These are phyloP conservation scores for Chaetomiaceae sp. DNA, from an alignment of 2,329 filamentous ascomycete species.

Conservation along the genomic window DNA sequence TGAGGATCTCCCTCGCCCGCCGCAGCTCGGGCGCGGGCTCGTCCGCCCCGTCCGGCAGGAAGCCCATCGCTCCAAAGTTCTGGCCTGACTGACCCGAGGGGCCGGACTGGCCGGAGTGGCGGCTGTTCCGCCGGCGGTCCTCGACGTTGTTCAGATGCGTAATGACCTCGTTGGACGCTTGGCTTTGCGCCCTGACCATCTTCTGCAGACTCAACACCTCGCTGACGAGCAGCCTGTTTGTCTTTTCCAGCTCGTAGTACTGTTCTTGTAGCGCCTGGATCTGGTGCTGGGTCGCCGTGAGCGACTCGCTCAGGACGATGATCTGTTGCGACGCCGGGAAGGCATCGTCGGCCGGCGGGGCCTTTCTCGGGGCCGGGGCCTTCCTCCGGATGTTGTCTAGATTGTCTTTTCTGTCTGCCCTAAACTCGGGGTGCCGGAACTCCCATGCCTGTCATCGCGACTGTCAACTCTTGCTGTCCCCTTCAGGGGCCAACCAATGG, in stretches of 20 bases:
- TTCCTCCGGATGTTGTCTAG: constrained; percentile 95
- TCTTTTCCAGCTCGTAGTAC: constrained; percentile 69
- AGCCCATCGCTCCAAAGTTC: constrained; percentile 36
- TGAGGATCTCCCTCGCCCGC: constrained; percentile 53
- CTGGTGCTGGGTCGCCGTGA: constrained; percentile 88
- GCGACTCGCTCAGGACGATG: constrained; percentile 79
- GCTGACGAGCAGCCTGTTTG: constrained; percentile 58
- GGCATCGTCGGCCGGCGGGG: constrained; percentile 61
- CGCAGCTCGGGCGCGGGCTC: constrained; percentile 49
- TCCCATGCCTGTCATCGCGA: constrained; percentile 68
- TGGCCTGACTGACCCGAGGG: constrained; percentile 37
- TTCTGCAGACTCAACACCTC: constrained; percentile 59
- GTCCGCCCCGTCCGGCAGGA: constrained; percentile 44
- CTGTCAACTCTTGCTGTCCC: constrained; percentile 29
- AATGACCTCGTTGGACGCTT: constrained; percentile 55
- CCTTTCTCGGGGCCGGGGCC: constrained; percentile 83
- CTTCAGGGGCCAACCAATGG: neutral
- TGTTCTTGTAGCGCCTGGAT: constrained; percentile 82
- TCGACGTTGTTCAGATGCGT: constrained; percentile 50
- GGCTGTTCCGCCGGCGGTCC: constrained; percentile 40
- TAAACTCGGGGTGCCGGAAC: constrained; percentile 96
- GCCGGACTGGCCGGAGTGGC: constrained; percentile 36
- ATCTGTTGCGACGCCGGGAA: constrained; percentile 82
- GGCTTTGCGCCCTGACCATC: constrained; percentile 54
- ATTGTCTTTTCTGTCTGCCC: constrained; percentile 91